These are phyloP conservation scores for Pleurotus pulmonarius DNA, from an alignment of 768 basidiomycete species.

Conservation along the genomic window DNA sequence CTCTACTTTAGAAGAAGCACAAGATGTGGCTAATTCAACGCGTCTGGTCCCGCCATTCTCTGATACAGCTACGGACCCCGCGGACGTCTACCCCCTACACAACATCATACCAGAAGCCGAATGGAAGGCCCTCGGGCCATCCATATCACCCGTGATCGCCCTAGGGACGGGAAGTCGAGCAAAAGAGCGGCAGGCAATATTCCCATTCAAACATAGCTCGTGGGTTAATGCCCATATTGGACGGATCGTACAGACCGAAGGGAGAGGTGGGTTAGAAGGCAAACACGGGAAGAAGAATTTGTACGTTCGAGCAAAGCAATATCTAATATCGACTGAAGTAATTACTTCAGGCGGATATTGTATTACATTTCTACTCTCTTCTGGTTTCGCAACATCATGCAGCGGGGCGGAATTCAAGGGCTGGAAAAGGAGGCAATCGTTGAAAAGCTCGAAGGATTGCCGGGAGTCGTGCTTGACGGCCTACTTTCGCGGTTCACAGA, in stretches of 20 bases:
- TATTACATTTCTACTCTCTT: conserved; percentile 84
- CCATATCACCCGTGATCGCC: conserved; percentile 19
- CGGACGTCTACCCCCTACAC: conserved; percentile 72
- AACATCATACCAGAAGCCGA: conserved; percentile 79
- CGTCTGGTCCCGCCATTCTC: conserved; percentile 79
- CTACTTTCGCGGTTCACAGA: conserved; percentile 82
- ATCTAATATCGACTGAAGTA: not conserved
- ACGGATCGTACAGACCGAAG: conserved; percentile 25
- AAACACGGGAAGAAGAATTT: conserved; percentile 57
- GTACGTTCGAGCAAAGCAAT: conserved; percentile 36
- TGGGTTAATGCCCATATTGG: conserved; percentile 72
- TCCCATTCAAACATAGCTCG: conserved; percentile 59
- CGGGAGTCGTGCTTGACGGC: conserved; percentile 66
- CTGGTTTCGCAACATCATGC: conserved; percentile 50
- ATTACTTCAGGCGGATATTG: conserved; percentile 57
- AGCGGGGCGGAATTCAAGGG: conserved; percentile 19
- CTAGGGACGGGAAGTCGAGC: conserved; percentile 50
- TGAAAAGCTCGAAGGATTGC: conserved; percentile 55
- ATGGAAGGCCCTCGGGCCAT: conserved; percentile 65
- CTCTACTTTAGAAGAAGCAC: conserved; percentile 54
- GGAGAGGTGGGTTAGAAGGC: conserved; percentile 37
- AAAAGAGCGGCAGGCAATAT: conserved; percentile 45
- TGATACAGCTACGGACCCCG: conserved; percentile 57
- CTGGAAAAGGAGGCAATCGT: conserved; percentile 49
- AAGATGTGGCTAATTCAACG: conserved; percentile 54